phyloP scores from a whole-genome alignment of 495 filamentous ascomycete genomes.

The Neurospora terricola region DNA sequence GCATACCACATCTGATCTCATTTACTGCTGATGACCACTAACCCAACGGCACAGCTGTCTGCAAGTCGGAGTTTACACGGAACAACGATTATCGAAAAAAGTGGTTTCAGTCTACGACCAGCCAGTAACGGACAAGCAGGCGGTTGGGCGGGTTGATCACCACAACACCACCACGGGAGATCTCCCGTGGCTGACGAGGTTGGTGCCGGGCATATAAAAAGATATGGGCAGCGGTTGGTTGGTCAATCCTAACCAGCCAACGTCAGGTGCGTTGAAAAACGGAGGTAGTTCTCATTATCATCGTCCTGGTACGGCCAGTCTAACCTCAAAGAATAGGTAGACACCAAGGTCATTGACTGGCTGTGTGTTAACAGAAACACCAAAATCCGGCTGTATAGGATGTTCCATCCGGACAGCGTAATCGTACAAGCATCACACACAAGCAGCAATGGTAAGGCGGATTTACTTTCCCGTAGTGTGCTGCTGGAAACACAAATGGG shows the following conservation, averaged over 20 bases:
- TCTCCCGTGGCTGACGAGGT: neutral
- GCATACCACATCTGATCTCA: neutral
- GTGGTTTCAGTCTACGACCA: neutral
- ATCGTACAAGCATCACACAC: neutral
- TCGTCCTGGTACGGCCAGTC: neutral
- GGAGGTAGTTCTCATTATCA: neutral
- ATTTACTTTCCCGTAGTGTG: neutral
- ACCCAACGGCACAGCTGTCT: neutral
- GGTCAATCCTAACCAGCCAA: neutral
- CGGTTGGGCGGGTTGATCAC: neutral
- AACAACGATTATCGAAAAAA: neutral
- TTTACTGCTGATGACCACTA: neutral
- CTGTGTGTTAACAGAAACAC: neutral
- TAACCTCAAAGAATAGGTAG: neutral
- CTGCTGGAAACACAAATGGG: neutral
- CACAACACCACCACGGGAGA: neutral
- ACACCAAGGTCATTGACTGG: neutral
- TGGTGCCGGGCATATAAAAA: neutral
- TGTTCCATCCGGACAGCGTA: neutral
- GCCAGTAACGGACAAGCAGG: neutral
- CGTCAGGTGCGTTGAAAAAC: neutral
- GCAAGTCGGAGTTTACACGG: neutral
- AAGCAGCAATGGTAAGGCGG: neutral
- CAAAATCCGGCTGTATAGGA: neutral
- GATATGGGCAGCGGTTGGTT: neutral